Evolutionary conservation across 371 early-diverging fungal genomes (phyloP), one percentile per base, ranked within the genome.

Genomic region (Fennellomyces sp.): DNA sequence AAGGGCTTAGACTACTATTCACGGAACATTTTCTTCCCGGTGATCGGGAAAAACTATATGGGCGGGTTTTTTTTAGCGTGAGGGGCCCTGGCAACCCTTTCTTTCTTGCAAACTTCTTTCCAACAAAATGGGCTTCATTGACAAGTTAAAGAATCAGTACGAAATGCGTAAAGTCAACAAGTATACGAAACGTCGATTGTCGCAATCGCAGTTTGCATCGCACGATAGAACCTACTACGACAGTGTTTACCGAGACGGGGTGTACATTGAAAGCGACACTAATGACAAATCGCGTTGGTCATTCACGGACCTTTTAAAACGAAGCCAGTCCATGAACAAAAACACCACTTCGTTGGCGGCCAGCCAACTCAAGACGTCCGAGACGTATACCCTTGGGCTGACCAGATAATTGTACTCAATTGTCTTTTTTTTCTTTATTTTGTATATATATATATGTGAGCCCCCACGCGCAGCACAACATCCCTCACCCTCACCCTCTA

Each of bases 191-290:
- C 68, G 80, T 63, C 60, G 80, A 48, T 42, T 63, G 13, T 68
- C 69, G 3, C 75, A 79, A 53, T 70, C 76, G 3, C 70, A 72
- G 28, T 79, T 79, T 51, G 69, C 72, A 35, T 71, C 66, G 1
- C 75, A 70, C 35, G 72, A 76, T 42, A 65, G 74, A n/a, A 59
- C 55, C 6, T 79, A 76, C 30, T 76, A 79, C 56, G 69, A 76
- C 25, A 58, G 29, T 15, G 67, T 55, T 12, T 79, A 79, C 45
- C 59, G 53, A 11, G 63, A 65, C 33, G 25, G 48, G 56, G 17
- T 35, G 17, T 7, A 39, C 48, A 35, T 15, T 53, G 17, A 28
- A 26, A 13, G 8, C 35, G 12, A 39, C 23, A 13, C 26, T 15
- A 54, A 61, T 19, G 57, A 65, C 35, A 50, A 56, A 13, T 50